phyloP scores from a whole-genome alignment of 441 rosid species.

The Erodium texanum region DNA sequence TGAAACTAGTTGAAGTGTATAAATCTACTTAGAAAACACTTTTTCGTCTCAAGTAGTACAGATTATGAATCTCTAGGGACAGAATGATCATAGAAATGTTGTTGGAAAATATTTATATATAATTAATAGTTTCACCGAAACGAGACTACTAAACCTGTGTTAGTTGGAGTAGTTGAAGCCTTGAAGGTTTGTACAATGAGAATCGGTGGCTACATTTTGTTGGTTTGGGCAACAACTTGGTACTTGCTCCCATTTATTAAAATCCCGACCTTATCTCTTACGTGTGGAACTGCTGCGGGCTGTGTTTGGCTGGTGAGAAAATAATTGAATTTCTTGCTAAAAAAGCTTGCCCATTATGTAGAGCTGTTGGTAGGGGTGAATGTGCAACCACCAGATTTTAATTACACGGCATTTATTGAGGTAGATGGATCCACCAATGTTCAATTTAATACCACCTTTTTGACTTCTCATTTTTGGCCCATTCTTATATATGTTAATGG shows the following conservation, averaged over 20 bases:
- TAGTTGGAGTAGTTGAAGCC: constrained; percentile 29
- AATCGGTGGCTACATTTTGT: constrained; percentile 12
- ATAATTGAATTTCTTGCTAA: neutral
- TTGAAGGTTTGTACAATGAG: neutral
- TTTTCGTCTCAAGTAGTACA: no score
- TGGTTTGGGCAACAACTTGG: neutral
- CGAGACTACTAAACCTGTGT: neutral
- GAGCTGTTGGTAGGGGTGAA: neutral
- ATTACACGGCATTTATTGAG: neutral
- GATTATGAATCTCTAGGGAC: no score
- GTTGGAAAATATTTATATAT: no score
- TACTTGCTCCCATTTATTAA: neutral
- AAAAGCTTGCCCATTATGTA: neutral
- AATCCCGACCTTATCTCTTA: neutral
- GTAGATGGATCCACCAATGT: neutral
- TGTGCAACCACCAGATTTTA: neutral
- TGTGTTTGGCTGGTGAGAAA: neutral
- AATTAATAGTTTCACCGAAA: no score
- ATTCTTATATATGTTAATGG: no score
- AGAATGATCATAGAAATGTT: no score
- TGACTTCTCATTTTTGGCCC: neutral
- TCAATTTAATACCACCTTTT: no score
- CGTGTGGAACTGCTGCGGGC: neutral
- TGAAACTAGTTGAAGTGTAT: no score
- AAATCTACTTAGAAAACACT: no score